phyloP scores from a whole-genome alignment of 495 filamentous ascomycete species.

The Bacidia gigantensis region DNA sequence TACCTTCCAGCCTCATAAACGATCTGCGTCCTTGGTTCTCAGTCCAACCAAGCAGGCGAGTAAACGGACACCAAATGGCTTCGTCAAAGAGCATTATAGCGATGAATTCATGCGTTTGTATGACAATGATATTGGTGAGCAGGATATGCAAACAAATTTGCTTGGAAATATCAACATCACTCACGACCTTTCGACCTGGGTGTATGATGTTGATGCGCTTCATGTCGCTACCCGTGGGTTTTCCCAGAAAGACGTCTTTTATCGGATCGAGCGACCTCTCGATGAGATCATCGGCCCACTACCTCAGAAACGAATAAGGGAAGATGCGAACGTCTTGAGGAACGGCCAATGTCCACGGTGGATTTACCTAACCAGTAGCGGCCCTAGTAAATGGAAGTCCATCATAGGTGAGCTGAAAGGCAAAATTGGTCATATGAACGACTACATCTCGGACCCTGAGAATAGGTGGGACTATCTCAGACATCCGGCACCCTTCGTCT shows the following conservation, averaged over 20 bases:
- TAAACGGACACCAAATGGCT: conserved; percentile 35
- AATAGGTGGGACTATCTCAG: conserved; percentile 66
- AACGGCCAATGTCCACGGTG: conserved; percentile 40
- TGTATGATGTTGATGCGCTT: conserved; percentile 45
- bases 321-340: conserved; percentile 30
- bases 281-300: conserved; percentile 40
- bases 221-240: conserved; percentile 29
- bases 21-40: conserved; percentile 32
- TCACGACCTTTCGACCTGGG: conserved; percentile 55
- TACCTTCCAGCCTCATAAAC: conserved; percentile 34
- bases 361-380: conserved; percentile 56
- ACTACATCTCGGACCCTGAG: conserved; percentile 55
- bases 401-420: conserved; percentile 81
- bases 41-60: conserved; percentile 40
- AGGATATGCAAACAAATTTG: conserved; percentile 45
- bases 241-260: conserved; percentile 33
- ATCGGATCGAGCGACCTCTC: conserved; percentile 37
- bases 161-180: conserved; percentile 56
- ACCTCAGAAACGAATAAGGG: conserved; percentile 33
- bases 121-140: conserved; percentile 43
- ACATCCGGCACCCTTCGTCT: conserved; percentile 73
- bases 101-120: conserved; percentile 57
- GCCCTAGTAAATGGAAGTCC: conserved; percentile 45
- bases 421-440: conserved; percentile 62
- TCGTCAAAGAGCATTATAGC: conserved; percentile 51